Evolutionary conservation across 768 basidiomycete genomes (phyloP).

Genomic region (Termitomyces sp.): DNA sequence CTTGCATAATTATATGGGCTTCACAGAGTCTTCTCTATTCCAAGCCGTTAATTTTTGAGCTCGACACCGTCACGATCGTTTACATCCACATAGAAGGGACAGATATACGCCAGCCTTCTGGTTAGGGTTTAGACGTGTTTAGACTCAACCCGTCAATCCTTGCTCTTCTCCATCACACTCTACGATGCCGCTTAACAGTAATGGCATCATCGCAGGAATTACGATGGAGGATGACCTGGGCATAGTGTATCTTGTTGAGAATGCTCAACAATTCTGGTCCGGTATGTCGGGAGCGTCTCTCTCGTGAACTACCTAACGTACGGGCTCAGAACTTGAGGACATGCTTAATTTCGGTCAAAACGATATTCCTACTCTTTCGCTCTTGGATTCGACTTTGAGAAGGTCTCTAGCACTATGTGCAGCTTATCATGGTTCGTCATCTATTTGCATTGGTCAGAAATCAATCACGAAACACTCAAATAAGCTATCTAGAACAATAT

Average conservation of each 20-base stretch:
- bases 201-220: constrained; percentile 23
- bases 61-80: too few relatives aligned
- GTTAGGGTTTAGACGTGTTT: constrained; percentile 6
- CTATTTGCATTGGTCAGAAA: neutral
- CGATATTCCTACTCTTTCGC: constrained; percentile 56
- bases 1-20: too few relatives aligned
- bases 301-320: neutral
- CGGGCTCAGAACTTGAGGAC: constrained; percentile 76
- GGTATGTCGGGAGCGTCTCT: constrained; percentile 40
- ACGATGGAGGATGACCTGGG: constrained; percentile 64
- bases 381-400: constrained; percentile 73
- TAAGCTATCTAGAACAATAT: constrained; percentile 64
- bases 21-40: too few relatives aligned
- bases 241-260: constrained; percentile 77
- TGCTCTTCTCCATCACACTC: neutral
- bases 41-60: too few relatives aligned
- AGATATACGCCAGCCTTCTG: neutral
- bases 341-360: constrained; percentile 62
- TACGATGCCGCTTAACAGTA: constrained; percentile 21
- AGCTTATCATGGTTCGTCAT: constrained; percentile 78
- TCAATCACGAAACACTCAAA: neutral
- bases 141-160: neutral
- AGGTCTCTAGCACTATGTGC: constrained; percentile 77
- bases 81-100: too few relatives aligned
- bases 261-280: constrained; percentile 86